phyloP scores from a whole-genome alignment of 1,284 basidiomycete genomes.

The Mycocalia duriaeana region DNA sequence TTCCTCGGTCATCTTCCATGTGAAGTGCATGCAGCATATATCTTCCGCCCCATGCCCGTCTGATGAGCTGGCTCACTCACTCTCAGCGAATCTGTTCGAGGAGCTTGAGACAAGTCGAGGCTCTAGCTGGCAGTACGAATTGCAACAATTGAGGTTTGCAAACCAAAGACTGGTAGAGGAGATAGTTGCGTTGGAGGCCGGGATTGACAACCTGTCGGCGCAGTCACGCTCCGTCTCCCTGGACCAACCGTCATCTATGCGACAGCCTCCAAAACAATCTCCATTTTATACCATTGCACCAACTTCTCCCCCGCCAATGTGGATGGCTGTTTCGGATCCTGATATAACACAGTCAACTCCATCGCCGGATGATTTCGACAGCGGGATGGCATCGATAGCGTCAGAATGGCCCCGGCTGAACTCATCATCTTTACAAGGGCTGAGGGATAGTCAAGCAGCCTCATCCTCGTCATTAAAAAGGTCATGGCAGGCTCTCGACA shows the following conservation, averaged over 20 bases:
- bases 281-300: too few species aligned
- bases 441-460: too few species aligned
- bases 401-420: too few species aligned
- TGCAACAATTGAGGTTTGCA: constrained; percentile 76
- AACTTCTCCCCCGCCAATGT: too few species aligned
- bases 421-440: too few species aligned
- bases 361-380: too few species aligned
- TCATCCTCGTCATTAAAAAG: constrained; percentile 6
- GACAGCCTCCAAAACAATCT: too few species aligned
- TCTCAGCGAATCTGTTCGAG: constrained; percentile 56
- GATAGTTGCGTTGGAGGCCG: constrained; percentile 48
- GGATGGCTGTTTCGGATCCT: too few species aligned
- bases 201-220: neutral
- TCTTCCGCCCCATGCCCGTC: constrained; percentile 10
- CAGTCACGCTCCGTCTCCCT: neutral
- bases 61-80: constrained; percentile 22
- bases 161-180: constrained; percentile 75
- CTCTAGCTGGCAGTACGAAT: constrained; percentile 89
- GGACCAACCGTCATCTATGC: too few species aligned
- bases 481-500: constrained; percentile 3
- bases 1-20: constrained; percentile 32
- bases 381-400: too few species aligned
- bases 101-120: constrained; percentile 64
- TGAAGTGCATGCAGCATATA: constrained; percentile 23
- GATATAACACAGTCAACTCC: too few species aligned